A percentile compares a stretch with the other conserved stretches of the same genome.
Evolutionary conservation across 441 rosid genomes (phyloP).

Genomic region (Pelargonium citronellum): DNA sequence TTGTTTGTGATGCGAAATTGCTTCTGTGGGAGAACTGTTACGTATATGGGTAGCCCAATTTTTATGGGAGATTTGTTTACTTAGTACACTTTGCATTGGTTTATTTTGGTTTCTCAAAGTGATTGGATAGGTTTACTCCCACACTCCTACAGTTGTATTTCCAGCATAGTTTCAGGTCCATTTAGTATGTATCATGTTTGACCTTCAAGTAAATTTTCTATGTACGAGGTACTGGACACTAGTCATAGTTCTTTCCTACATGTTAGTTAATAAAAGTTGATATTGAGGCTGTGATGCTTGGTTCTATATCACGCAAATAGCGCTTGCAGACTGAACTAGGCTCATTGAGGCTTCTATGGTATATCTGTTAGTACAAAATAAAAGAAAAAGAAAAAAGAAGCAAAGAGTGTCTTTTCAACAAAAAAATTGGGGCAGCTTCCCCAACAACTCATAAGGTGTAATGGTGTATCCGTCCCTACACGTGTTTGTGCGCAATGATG

Average conservation of each 20-base stretch:
- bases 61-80: neutral
- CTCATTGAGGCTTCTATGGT: neutral
- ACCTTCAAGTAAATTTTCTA: no score
- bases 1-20: neutral
- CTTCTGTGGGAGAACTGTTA: neutral
- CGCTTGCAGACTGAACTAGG: conserved; percentile 3
- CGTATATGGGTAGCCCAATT: neutral
- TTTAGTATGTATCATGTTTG: no score
- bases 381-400: no score
- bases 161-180: neutral
- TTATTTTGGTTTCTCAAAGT: neutral
- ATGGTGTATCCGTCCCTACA: no score
- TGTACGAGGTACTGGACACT: no score
- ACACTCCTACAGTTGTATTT: neutral
- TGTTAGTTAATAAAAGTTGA: neutral
- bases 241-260: no score
- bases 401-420: no score
- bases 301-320: neutral
- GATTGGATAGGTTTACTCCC: neutral
- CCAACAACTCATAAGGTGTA: no score
- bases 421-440: no score
- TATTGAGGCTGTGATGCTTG: neutral
- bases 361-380: neutral
- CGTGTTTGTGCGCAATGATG: no score
- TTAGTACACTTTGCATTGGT: neutral